Evolutionary conservation across 371 early-diverging fungal genomes (phyloP), one percentile per base, ranked within the genome.

Genomic region (Mucor lusitanicus): DNA sequence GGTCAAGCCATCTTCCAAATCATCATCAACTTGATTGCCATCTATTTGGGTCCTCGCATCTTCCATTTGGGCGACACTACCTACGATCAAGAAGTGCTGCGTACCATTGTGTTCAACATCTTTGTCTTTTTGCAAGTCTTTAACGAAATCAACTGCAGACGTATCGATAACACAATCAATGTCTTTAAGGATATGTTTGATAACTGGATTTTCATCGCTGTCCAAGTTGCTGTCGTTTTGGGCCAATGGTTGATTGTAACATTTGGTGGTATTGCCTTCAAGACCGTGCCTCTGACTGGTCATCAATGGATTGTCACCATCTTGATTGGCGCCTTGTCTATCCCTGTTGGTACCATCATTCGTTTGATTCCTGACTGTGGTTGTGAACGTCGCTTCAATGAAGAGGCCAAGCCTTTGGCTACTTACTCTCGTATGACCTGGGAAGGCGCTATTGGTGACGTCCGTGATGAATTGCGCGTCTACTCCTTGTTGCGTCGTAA

Each of bases 81-180:
- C 0, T 63, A 76, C 13, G 85, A 87, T 39, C 64, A 77, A 67
- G 70, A 71, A 8, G 81, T 89, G 19, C 82, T 93, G 63, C 87
- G 87, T 59, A 92, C 96, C 12, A 84, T 97, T 72, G 89, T 98
- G 12, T 99, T 98, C 85, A 99, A 99, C 78, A 78, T 91, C 15
- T 99, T 99, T 84, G 95, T 98, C 40, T 94, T 97, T 75, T 78
- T 95, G 40, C 98, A 98, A 82, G 80, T 98, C n/a, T 97, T 98
- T 75, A 97, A 96, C 77, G 91, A 92, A 70, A 83, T 94, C 81
- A 94, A 93, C 80, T 92, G 92, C 72, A 87, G 93, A 27, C 87
- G 90, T 58, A 89, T 94, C 44, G 92, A 90, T 67, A 81, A 81
- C 59, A 78, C 88, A 27, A 65, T 94, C 70, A 98, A 98, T 79